Percentiles rank a stretch among this genome's conserved stretches.
These are phyloP conservation scores for Raffaelea deltoideospora DNA, from an alignment of 2,329 filamentous ascomycete species.

Conservation along the genomic window DNA sequence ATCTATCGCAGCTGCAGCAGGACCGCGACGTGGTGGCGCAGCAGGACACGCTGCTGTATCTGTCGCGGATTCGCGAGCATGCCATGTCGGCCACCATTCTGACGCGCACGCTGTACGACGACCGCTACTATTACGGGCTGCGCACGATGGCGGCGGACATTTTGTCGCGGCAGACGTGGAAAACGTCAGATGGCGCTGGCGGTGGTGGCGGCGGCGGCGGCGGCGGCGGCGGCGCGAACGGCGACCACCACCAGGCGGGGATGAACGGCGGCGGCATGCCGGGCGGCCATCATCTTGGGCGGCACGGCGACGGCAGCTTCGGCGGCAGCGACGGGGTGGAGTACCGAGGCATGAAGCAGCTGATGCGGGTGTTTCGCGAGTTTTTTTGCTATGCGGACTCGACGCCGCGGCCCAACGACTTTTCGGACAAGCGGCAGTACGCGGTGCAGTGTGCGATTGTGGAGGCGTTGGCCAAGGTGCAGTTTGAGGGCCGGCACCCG, in stretches of 20 bases:
- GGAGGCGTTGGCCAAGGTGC: constrained; percentile 62
- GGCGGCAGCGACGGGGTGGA: constrained; percentile 2
- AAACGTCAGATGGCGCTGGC: constrained; percentile 3
- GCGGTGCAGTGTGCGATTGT: constrained; percentile 73
- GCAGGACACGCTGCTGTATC: constrained; percentile 60
- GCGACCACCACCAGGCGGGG: too few relatives aligned
- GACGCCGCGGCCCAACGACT: constrained; percentile 82
- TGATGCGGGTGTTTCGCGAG: constrained; percentile 73
- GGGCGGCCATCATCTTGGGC: too few relatives aligned
- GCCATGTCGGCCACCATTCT: constrained; percentile 80
- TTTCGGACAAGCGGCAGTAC: constrained; percentile 74
- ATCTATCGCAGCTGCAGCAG: constrained; percentile 90
- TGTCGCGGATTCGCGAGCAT: constrained; percentile 52
- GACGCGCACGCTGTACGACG: constrained; percentile 77
- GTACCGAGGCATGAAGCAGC: constrained; percentile 35
- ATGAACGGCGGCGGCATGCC: too few relatives aligned
- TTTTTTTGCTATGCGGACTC: constrained; percentile 74
- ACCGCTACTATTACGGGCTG: constrained; percentile 86
- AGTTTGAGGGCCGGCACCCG: constrained; percentile 67
- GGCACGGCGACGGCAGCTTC: neutral
- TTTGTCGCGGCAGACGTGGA: constrained; percentile 54
- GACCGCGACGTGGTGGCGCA: constrained; percentile 92
- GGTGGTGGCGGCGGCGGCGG: neutral
- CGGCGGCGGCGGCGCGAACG: neutral
- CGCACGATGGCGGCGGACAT: constrained; percentile 70